These are phyloP conservation scores for Detonula confervacea DNA, from an alignment of 352 stramenopile genomes.

Conservation along the genomic window DNA sequence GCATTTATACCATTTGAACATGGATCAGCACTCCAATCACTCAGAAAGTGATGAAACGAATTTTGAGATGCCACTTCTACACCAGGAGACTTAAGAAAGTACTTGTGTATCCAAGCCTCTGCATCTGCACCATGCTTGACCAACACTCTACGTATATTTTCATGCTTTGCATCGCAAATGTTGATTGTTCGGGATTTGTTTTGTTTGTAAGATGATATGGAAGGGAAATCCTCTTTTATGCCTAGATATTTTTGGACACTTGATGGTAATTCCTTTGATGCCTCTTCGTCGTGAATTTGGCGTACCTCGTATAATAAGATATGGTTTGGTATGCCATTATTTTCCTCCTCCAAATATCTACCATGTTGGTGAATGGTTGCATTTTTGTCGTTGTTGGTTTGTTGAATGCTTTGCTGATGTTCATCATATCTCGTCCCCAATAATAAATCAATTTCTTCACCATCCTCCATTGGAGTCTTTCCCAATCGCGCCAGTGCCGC, in stretches of 20 bases:
- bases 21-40: constrained; percentile 64
- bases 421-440: constrained; percentile 29
- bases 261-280: constrained; percentile 19
- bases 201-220: too few species aligned
- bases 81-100: constrained; percentile 55
- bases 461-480: constrained; percentile 47
- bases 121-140: constrained; percentile 50
- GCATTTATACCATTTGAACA: constrained; percentile 30
- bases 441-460: constrained; percentile 37
- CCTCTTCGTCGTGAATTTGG: too few species aligned
- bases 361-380: constrained; percentile 4
- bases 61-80: constrained; percentile 56
- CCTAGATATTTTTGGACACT: constrained; percentile 37
- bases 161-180: constrained; percentile 55
- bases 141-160: constrained; percentile 66
- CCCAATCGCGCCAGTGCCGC: constrained; percentile 49
- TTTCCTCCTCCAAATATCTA: constrained; percentile 1
- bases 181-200: too few species aligned
- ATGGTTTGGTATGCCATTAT: constrained; percentile 35
- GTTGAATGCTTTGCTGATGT: not conserved
- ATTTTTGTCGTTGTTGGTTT: not conserved
- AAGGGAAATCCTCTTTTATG: too few species aligned
- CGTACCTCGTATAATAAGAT: constrained; percentile 67
- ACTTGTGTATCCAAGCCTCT: constrained; percentile 55
- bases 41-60: constrained; percentile 50